Evolutionary conservation across 148 eudicot genomes (phyloP).

Genomic region (Polygonum maritimum): DNA sequence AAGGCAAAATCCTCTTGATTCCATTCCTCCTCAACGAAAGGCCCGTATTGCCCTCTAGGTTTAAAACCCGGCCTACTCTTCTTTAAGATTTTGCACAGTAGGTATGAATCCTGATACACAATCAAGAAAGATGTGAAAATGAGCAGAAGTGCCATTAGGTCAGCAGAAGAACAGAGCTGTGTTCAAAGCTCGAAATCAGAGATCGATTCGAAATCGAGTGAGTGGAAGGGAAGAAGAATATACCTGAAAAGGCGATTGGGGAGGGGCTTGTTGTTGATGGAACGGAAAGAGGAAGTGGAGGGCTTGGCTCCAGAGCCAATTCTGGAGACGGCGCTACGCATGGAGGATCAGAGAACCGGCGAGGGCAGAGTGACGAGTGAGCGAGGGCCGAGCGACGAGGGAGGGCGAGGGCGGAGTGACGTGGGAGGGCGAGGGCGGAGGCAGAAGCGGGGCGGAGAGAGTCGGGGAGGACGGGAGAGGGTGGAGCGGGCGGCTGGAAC

Average conservation of each 20-base stretch:
- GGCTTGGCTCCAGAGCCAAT: slow-evolving; percentile 35
- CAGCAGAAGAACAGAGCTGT: background rate
- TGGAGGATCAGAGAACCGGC: slow-evolving; percentile 36
- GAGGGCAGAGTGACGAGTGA: no score
- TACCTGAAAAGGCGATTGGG: slow-evolving; percentile 57
- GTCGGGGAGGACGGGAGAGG: no score
- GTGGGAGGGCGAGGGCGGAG: no score
- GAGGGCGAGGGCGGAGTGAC: no score
- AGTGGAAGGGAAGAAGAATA: background rate
- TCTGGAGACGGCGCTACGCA: slow-evolving; percentile 32
- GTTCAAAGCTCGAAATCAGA: background rate
- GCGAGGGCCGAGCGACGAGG: no score
- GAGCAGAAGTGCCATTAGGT: background rate
- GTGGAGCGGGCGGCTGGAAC: no score
- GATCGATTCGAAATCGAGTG: background rate
- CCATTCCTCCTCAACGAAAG: slow-evolving; percentile 83
- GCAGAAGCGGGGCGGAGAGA: no score
- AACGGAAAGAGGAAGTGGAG: slow-evolving; percentile 37
- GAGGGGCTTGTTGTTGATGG: slow-evolving; percentile 31
- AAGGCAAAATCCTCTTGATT: slow-evolving; percentile 36
- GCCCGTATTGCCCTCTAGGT: slow-evolving; percentile 77
- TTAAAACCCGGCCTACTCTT: slow-evolving; percentile 77
- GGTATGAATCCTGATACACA: slow-evolving; percentile 50
- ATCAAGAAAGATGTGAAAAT: background rate
- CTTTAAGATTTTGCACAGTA: slow-evolving; percentile 76